Percentiles rank a stretch among this genome's conserved stretches.
Evolutionary conservation across 176 grass and related monocot species (phyloP).

Genomic region (Cenchrus americanus): DNA sequence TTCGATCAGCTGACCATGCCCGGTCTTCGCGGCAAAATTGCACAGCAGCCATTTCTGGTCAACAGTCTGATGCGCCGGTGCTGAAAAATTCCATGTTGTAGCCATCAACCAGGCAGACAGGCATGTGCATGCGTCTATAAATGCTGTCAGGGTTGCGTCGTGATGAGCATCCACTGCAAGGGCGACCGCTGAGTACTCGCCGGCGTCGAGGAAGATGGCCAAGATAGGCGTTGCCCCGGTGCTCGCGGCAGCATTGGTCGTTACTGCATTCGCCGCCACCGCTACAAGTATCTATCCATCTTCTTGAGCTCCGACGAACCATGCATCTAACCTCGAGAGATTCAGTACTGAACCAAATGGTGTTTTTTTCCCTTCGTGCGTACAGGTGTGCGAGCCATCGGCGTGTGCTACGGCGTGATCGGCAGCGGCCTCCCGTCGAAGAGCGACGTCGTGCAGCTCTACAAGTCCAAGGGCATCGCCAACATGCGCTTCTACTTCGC

Average conservation of each 20-base stretch:
- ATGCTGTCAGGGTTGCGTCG: neutral
- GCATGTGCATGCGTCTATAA: neutral
- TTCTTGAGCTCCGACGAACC: neutral
- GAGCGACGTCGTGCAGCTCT: conserved; percentile 53
- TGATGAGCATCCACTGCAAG: conserved; percentile 7
- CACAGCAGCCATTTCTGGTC: neutral
- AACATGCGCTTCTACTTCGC: conserved; percentile 50
- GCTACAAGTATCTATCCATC: neutral
- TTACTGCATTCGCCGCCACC: conserved; percentile 6
- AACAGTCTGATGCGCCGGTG: neutral
- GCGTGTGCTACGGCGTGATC: conserved; percentile 59
- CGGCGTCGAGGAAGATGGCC: neutral
- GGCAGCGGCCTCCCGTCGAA: conserved; percentile 40
- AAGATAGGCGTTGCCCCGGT: conserved; percentile 15
- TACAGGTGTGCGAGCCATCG: conserved; percentile 35
- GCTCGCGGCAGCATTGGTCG: neutral
- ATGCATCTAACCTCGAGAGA: neutral
- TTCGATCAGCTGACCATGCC: neutral
- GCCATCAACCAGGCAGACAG: neutral
- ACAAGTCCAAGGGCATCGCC: conserved; percentile 53
- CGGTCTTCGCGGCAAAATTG: neutral
- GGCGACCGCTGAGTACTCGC: neutral
- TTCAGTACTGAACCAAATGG: neutral
- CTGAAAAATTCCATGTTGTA: conserved; percentile 14
- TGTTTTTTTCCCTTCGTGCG: neutral